These are phyloP conservation scores for Amanita molliuscula DNA, from an alignment of 768 basidiomycete species.

Conservation along the genomic window DNA sequence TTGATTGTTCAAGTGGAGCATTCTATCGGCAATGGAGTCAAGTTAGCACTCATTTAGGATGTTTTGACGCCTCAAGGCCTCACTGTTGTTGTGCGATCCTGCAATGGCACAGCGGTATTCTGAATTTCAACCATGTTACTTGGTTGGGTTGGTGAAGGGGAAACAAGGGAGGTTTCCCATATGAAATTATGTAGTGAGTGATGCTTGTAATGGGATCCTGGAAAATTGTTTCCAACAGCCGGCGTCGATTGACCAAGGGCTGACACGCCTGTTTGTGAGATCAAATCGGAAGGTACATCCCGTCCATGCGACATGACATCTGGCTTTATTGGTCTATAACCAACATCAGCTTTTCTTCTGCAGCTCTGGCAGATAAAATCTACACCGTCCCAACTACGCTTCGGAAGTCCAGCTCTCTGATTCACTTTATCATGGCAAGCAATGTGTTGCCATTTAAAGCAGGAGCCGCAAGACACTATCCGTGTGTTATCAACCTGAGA, in stretches of 20 bases:
- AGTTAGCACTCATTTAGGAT: neutral
- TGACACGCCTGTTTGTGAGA: neutral
- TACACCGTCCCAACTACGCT: slow-evolving; percentile 77
- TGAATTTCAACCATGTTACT: neutral
- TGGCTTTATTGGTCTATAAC: slow-evolving; percentile 5
- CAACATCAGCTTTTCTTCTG: slow-evolving; percentile 12
- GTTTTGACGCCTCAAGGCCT: neutral
- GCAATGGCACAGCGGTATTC: neutral
- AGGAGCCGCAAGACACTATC: slow-evolving; percentile 74
- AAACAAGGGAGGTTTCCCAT: neutral
- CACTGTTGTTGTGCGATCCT: neutral
- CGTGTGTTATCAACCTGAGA: slow-evolving; percentile 68
- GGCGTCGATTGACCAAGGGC: neutral
- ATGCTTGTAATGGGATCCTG: slow-evolving; percentile 6
- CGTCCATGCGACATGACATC: neutral
- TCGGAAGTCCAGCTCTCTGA: slow-evolving; percentile 45
- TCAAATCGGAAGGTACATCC: neutral
- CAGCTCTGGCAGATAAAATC: slow-evolving; percentile 73
- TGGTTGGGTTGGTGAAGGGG: neutral
- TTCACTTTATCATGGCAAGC: slow-evolving; percentile 74
- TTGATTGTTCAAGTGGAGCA: neutral
- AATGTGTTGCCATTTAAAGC: slow-evolving; percentile 87
- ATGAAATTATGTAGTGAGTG: neutral
- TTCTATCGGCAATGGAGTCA: neutral
- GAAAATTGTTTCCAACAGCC: neutral